Evolutionary conservation across 2,329 filamentous ascomycete genomes (phyloP).

Genomic region (Arthrinium phaeospermum): DNA sequence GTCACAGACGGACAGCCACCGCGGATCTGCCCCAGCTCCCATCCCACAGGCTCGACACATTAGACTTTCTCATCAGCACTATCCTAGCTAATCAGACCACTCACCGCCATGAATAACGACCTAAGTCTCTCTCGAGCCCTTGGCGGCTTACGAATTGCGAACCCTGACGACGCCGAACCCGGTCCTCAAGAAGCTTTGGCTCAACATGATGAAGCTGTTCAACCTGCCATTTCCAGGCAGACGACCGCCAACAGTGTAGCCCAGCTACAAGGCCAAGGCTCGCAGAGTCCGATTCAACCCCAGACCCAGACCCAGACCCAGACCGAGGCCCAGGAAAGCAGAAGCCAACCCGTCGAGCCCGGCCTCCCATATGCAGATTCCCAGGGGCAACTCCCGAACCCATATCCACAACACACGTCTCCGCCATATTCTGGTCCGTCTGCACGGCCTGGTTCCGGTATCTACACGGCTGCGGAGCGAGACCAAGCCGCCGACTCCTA

Average conservation of each 20-base stretch:
- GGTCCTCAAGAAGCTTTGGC: conserved; percentile 38
- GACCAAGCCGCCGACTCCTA: conserved; percentile 44
- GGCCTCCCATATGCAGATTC: conserved; percentile 2
- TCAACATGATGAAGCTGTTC: conserved; percentile 37
- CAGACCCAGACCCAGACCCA: conserved; percentile 20
- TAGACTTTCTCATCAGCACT: conserved; percentile 20
- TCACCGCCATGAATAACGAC: conserved; percentile 79
- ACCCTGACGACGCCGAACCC: conserved; percentile 76
- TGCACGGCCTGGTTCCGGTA: conserved; percentile 40
- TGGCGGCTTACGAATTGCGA: conserved; percentile 94
- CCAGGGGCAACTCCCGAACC: conserved; percentile 27
- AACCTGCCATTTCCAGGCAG: conserved; percentile 28
- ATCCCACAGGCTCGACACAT: conserved; percentile 19
- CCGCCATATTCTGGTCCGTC: conserved; percentile 35
- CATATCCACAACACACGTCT: conserved; percentile 32
- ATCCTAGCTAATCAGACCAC: conserved; percentile 21
- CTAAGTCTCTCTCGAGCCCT: conserved; percentile 90
- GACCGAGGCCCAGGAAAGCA: conserved; percentile 18
- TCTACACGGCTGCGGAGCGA: conserved; percentile 38
- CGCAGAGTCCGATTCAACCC: not conserved
- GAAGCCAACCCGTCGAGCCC: conserved; percentile 6
- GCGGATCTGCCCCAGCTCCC: conserved; percentile 9
- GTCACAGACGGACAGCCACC: not conserved
- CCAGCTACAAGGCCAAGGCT: conserved; percentile 14
- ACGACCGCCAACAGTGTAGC: not conserved